These are phyloP conservation scores for Conringia planisiliqua DNA, from an alignment of 345 rosid species.

Conservation along the genomic window DNA sequence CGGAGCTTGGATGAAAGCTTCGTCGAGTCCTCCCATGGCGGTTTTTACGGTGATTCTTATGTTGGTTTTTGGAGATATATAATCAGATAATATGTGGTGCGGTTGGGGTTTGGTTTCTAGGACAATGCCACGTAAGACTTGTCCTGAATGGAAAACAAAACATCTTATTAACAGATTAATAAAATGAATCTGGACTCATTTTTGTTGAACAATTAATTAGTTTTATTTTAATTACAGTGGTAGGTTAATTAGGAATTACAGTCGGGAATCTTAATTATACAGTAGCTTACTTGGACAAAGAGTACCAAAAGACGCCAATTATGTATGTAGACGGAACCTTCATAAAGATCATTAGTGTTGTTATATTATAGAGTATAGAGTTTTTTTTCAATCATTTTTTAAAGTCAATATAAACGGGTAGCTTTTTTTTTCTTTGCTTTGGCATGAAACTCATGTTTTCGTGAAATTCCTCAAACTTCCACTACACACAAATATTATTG, in stretches of 20 bases:
- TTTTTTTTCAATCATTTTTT: no score
- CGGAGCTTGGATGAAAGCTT: conserved; percentile 51
- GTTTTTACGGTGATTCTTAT: not conserved
- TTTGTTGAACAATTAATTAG: not conserved
- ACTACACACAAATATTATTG: not conserved
- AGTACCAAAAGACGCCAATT: not conserved
- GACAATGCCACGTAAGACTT: conserved; percentile 9
- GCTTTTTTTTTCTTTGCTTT: no score
- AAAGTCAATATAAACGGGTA: no score
- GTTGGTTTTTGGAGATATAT: conserved; percentile 1
- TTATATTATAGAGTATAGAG: no score
- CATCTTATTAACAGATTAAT: not conserved
- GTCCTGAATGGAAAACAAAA: not conserved
- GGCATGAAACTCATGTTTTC: not conserved
- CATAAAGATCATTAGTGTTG: not conserved
- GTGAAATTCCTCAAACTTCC: not conserved
- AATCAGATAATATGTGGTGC: not conserved
- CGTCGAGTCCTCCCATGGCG: conserved; percentile 50
- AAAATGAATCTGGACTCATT: conserved; percentile 8
- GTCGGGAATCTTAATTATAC: not conserved
- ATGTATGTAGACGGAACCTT: not conserved
- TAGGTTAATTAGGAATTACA: not conserved
- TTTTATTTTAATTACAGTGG: not conserved
- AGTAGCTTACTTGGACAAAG: not conserved
- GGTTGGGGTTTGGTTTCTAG: conserved; percentile 6